phyloP scores from a whole-genome alignment of 257 asterid species.

The Solanum stenotomum region DNA sequence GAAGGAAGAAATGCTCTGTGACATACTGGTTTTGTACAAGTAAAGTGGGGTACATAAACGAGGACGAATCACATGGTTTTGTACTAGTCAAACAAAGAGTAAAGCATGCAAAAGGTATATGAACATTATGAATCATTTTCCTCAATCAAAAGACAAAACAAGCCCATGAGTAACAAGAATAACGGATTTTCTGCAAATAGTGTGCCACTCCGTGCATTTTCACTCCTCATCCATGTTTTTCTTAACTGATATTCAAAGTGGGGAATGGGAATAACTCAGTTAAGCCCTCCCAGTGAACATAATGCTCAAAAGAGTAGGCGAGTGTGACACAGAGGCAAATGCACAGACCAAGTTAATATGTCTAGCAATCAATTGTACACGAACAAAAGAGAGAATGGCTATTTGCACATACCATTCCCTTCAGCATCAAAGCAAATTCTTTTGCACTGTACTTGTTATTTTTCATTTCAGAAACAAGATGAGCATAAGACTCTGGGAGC shows the following conservation, averaged over 20 bases:
- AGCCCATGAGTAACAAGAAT: neutral
- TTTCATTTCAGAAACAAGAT: slow-evolving; percentile 91
- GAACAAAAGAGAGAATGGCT: neutral
- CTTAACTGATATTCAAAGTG: neutral
- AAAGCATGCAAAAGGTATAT: neutral
- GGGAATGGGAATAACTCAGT: neutral
- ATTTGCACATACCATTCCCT: slow-evolving; percentile 77
- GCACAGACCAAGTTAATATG: neutral
- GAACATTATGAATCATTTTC: neutral
- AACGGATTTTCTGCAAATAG: neutral
- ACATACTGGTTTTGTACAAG: neutral
- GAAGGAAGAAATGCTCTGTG: neutral
- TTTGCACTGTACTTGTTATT: slow-evolving; percentile 64
- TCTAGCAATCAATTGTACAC: neutral
- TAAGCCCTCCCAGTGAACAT: neutral
- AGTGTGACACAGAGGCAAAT: neutral
- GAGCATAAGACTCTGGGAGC: slow-evolving; percentile 86
- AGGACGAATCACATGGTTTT: neutral
- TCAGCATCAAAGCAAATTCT: slow-evolving; percentile 85
- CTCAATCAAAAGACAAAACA: neutral
- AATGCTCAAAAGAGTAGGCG: neutral
- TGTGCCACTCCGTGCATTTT: neutral
- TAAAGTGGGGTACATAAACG: neutral
- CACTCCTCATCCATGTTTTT: neutral
- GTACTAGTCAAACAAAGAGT: neutral